These are phyloP conservation scores for Penicillium diatomitis DNA, from an alignment of 495 filamentous ascomycete species.

Conservation along the genomic window DNA sequence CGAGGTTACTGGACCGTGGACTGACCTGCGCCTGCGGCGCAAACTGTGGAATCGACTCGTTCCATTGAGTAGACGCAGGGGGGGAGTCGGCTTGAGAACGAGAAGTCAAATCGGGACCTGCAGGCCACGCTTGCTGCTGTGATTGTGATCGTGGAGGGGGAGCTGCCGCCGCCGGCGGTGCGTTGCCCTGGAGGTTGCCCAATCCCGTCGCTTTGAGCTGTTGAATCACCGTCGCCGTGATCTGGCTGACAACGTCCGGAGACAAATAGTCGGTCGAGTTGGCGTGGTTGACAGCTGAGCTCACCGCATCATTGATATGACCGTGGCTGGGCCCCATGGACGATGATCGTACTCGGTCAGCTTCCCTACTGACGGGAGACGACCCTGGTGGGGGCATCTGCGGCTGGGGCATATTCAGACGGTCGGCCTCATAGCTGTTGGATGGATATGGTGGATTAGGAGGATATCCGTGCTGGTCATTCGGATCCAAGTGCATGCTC, in stretches of 20 bases:
- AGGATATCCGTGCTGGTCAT: conserved; percentile 13
- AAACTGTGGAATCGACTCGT: conserved; percentile 4
- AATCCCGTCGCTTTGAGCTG: conserved; percentile 40
- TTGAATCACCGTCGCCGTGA: conserved; percentile 46
- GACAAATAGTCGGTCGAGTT: conserved; percentile 31
- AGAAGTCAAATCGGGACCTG: conserved; percentile 14
- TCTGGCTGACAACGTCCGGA: conserved; percentile 42
- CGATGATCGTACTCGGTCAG: conserved; percentile 9
- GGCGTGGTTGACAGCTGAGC: conserved; percentile 32
- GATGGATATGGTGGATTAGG: conserved; percentile 29
- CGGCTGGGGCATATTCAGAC: conserved; percentile 35
- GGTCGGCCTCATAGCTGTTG: conserved; percentile 22
- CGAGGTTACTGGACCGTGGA: conserved; percentile 18
- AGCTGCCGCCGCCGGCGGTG: conserved; percentile 8
- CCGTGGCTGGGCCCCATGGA: conserved; percentile 6
- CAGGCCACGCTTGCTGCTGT: conserved; percentile 23
- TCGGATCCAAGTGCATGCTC: conserved; percentile 13
- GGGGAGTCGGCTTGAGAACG: conserved; percentile 27
- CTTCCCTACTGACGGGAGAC: conserved; percentile 13
- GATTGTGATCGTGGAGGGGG: conserved; percentile 24
- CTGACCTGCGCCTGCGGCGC: conserved; percentile 6
- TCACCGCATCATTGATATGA: conserved; percentile 41
- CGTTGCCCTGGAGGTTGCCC: conserved; percentile 18
- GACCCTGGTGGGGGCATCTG: conserved; percentile 22
- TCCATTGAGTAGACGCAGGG: conserved; percentile 11